A percentile compares a stretch with the other conserved stretches of the same genome.
Evolutionary conservation across 352 stramenopile species (phyloP).

Genomic region (Paralagenidium karlingii): DNA sequence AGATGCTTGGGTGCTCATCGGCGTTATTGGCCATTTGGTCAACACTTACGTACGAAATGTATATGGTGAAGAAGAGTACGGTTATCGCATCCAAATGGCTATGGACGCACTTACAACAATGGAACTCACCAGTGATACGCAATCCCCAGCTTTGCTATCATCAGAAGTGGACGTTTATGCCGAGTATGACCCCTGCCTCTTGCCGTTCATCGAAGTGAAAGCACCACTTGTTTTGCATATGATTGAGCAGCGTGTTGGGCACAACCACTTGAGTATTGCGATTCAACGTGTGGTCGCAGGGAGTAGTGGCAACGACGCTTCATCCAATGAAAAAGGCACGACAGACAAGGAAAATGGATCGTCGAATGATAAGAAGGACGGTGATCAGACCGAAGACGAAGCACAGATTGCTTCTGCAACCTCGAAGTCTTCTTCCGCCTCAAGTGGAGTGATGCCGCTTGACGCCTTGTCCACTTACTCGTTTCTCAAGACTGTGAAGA

Average conservation of each 20-base stretch:
- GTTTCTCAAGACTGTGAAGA: constrained; percentile 72
- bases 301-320: constrained; percentile 12
- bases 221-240: constrained; percentile 75
- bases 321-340: constrained; percentile 11
- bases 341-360: constrained; percentile 12
- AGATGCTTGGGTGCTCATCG: constrained; percentile 74
- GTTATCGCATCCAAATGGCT: constrained; percentile 72
- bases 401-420: too few relatives aligned
- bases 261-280: constrained; percentile 56
- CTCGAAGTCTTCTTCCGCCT: background rate
- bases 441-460: constrained; percentile 4
- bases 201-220: constrained; percentile 74
- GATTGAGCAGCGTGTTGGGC: constrained; percentile 73
- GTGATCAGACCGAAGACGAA: constrained; percentile 9
- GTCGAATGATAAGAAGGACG: constrained; percentile 15
- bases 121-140: constrained; percentile 56
- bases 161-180: constrained; percentile 77
- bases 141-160: constrained; percentile 46
- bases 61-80: constrained; percentile 75
- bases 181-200: constrained; percentile 57
- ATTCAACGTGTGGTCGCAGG: constrained; percentile 69
- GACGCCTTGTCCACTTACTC: constrained; percentile 67
- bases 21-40: constrained; percentile 65
- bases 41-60: constrained; percentile 72
- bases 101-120: constrained; percentile 80